phyloP scores from a whole-genome alignment of 2,329 filamentous ascomycete species.

The Curvularia verruculosa region DNA sequence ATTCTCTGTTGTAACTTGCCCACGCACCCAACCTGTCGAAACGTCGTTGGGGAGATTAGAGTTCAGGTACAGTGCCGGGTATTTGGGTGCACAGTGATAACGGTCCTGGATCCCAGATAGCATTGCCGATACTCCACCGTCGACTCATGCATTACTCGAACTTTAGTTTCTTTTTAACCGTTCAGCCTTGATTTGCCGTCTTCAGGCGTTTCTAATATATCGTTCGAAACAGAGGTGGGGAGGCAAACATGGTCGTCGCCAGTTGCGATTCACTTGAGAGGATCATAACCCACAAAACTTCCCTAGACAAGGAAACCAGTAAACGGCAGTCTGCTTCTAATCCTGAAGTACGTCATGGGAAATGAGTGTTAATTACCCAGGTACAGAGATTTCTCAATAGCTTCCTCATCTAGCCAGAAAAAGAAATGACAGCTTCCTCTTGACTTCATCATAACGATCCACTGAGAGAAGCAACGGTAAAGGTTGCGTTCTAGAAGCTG shows the following conservation, averaged over 20 bases:
- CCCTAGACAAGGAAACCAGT: not conserved
- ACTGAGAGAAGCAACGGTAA: not conserved
- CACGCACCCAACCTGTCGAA: constrained; percentile 16
- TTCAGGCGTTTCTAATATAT: not conserved
- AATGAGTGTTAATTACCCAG: not conserved
- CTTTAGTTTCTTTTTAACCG: not conserved
- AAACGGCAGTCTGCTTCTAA: not conserved
- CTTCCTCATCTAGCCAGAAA: not conserved
- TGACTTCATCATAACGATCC: not conserved
- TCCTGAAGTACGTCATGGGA: not conserved
- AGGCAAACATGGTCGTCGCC: not conserved
- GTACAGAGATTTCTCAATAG: not conserved
- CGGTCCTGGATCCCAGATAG: not conserved
- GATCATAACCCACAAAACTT: not conserved
- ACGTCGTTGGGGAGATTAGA: constrained; percentile 10
- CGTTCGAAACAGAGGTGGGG: not conserved
- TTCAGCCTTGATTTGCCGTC: constrained; percentile 1
- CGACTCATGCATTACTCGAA: not conserved
- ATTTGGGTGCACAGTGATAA: not conserved
- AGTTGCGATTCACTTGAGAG: not conserved
- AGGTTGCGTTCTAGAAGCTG: not conserved
- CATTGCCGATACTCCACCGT: not conserved
- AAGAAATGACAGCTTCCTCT: not conserved
- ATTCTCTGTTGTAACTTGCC: constrained; percentile 11
- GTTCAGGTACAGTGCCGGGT: not conserved